These are phyloP conservation scores for Hirschfeldia incana DNA, from an alignment of 345 rosid species.

Conservation along the genomic window DNA sequence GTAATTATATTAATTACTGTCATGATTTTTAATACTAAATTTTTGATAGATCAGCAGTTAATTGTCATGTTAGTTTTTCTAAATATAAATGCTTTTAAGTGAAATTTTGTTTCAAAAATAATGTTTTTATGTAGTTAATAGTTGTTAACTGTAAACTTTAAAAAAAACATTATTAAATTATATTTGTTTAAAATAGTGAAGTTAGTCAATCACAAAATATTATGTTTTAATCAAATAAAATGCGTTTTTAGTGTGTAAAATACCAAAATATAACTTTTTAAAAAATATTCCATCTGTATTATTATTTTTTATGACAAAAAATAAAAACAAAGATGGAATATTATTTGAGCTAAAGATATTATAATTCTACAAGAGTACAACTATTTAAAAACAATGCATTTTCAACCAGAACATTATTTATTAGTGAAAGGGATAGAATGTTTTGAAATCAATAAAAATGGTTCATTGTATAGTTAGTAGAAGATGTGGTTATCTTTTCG, in stretches of 20 bases:
- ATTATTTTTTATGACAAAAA: no score
- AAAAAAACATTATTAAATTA: neutral
- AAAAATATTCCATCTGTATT: no score
- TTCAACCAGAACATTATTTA: neutral
- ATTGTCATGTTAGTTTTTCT: no score
- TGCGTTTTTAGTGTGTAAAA: neutral
- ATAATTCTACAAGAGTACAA: neutral
- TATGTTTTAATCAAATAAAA: neutral
- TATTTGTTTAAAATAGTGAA: neutral
- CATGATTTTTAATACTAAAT: neutral
- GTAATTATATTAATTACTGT: neutral
- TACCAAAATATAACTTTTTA: neutral
- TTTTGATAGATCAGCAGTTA: neutral
- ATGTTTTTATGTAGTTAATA: no score
- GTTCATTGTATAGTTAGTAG: neutral
- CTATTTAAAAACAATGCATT: neutral
- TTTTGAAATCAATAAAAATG: neutral
- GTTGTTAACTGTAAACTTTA: no score
- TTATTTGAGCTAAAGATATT: neutral
- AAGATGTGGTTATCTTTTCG: neutral
- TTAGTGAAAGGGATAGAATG: conserved; percentile 4
- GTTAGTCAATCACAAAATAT: neutral
- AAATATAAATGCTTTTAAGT: neutral
- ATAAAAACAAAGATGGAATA: neutral
- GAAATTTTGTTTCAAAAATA: no score